Conservation (phyloP, 768 basidiomycete genomes). For the Naganishia kalamii region DNA sequence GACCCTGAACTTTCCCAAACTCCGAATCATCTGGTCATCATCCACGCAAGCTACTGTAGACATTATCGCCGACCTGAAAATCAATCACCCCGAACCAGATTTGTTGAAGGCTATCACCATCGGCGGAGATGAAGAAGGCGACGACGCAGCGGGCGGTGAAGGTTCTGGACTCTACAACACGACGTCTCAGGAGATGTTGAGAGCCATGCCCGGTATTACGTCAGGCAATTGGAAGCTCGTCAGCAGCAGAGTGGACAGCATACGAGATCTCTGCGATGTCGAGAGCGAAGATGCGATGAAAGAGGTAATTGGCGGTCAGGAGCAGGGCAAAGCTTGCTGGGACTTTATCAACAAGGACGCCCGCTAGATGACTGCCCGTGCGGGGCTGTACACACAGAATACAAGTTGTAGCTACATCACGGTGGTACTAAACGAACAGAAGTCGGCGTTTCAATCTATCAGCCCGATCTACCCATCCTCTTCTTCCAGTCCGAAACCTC, state of each 20-base stretch:
- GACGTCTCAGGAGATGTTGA: slow-evolving; percentile 69
- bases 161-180: slow-evolving; percentile 46
- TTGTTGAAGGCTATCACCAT: slow-evolving; percentile 65
- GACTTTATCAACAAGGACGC: slow-evolving; percentile 62
- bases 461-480: background rate
- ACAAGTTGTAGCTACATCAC: background rate
- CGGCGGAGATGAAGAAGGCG: slow-evolving; percentile 66
- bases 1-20: slow-evolving; percentile 77
- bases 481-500: slow-evolving; percentile 3
- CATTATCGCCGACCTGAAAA: slow-evolving; percentile 87
- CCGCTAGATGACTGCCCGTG: background rate
- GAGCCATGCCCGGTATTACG: slow-evolving; percentile 74
- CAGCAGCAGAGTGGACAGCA: slow-evolving; percentile 69
- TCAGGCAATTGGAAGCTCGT: slow-evolving; percentile 79
- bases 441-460: background rate
- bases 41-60: slow-evolving; percentile 86
- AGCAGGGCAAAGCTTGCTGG: slow-evolving; percentile 71
- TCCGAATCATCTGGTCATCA: slow-evolving; percentile 95
- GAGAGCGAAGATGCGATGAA: slow-evolving; percentile 55
- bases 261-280: slow-evolving; percentile 68
- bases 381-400: background rate
- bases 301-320: slow-evolving; percentile 63
- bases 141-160: slow-evolving; percentile 17
- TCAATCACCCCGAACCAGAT: slow-evolving; percentile 72
- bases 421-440: background rate